Conservation (phyloP, 1,139 yeast genomes). For the Diutina mesorugosa region DNA sequence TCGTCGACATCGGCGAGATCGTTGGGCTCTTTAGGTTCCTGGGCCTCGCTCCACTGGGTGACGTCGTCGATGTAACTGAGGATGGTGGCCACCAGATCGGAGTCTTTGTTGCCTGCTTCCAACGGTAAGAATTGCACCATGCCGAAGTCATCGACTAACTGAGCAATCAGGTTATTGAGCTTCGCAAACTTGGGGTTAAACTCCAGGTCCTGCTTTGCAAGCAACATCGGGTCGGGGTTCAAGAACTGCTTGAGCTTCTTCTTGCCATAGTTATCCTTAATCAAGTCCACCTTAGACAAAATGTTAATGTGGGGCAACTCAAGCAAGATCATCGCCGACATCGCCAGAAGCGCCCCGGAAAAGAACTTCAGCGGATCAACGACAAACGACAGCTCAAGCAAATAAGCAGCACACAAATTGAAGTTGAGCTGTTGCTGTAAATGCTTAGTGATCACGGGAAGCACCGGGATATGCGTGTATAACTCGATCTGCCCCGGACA, state of each 20-base stretch:
- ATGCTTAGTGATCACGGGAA: constrained; percentile 81
- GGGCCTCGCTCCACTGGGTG: constrained; percentile 94
- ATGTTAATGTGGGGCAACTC: constrained; percentile 93
- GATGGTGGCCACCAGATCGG: constrained; percentile 68
- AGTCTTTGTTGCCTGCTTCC: constrained; percentile 58
- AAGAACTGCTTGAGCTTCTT: constrained; percentile 72
- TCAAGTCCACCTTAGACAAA: constrained; percentile 72
- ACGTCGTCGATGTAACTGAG: constrained; percentile 90
- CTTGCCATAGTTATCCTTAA: constrained; percentile 61
- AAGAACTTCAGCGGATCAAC: constrained; percentile 85
- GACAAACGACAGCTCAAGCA: constrained; percentile 88
- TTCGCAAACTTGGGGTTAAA: constrained; percentile 63
- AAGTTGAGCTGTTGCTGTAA: constrained; percentile 68
- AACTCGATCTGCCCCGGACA: constrained; percentile 98
- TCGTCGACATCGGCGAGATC: not conserved
- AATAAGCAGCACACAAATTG: constrained; percentile 82
- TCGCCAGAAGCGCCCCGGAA: constrained; percentile 90
- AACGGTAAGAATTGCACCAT: constrained; percentile 95
- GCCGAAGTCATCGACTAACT: constrained; percentile 89
- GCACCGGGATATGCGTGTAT: constrained; percentile 87
- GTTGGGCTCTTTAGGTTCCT: constrained; percentile 88
- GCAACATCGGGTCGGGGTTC: constrained; percentile 79
- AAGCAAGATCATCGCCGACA: constrained; percentile 93
- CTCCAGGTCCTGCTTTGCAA: constrained; percentile 27
- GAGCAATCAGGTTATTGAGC: constrained; percentile 73